These are phyloP conservation scores for Babesia caballi DNA, from an alignment of 169 alveolate genomes.

Conservation along the genomic window DNA sequence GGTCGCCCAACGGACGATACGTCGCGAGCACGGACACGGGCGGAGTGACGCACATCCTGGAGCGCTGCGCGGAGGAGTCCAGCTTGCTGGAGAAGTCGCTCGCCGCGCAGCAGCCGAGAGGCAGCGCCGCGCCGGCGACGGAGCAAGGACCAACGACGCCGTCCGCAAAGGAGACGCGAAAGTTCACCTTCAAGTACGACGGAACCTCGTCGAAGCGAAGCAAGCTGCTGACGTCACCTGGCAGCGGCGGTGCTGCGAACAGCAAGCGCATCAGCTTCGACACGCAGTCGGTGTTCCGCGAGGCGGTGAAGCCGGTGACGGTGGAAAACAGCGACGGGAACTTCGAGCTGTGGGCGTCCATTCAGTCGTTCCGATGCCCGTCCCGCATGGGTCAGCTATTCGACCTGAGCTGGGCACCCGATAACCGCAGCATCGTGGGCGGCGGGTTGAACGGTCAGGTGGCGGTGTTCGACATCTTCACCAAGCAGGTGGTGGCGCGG, in stretches of 20 bases:
- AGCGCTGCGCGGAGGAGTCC: slow-evolving; percentile 40
- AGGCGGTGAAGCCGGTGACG: slow-evolving; percentile 32
- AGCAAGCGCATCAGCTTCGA: slow-evolving; percentile 33
- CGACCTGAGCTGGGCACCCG: slow-evolving; percentile 72
- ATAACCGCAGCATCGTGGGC: slow-evolving; percentile 64
- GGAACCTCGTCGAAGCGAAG: slow-evolving; percentile 32
- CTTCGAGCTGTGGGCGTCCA: slow-evolving; percentile 45
- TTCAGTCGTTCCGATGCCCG: slow-evolving; percentile 52
- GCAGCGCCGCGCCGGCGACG: not conserved
- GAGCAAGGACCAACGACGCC: not conserved
- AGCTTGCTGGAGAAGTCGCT: slow-evolving; percentile 27
- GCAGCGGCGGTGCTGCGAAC: too few relatives aligned
- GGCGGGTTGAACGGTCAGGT: slow-evolving; percentile 70
- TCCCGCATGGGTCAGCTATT: slow-evolving; percentile 62
- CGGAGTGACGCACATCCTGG: slow-evolving; percentile 51
- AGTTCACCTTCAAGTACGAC: slow-evolving; percentile 60
- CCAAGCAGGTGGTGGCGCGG: slow-evolving; percentile 64
- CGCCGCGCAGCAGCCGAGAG: not conserved
- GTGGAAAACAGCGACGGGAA: slow-evolving; percentile 49
- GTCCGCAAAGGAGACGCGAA: slow-evolving; percentile 21
- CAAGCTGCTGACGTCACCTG: too few relatives aligned
- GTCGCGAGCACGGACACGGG: slow-evolving; percentile 68
- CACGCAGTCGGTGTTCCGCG: slow-evolving; percentile 37
- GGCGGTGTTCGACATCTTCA: slow-evolving; percentile 61
- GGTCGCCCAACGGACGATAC: slow-evolving; percentile 63